These are phyloP conservation scores for Pichia sp. DNA, from an alignment of 1,139 yeast species.

Conservation along the genomic window DNA sequence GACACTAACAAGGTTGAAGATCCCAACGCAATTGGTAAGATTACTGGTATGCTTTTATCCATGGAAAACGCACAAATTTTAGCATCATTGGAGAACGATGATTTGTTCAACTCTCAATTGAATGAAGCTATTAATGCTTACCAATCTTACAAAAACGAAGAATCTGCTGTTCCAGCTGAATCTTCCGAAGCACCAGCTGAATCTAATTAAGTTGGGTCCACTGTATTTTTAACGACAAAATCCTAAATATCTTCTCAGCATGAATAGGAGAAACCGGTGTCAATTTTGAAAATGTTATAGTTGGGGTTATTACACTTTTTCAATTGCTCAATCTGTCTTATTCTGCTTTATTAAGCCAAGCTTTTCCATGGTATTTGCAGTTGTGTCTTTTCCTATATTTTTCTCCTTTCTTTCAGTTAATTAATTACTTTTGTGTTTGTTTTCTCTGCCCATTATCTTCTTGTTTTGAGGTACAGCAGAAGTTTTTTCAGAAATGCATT, in stretches of 20 bases:
- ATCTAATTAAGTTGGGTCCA: constrained; percentile 5
- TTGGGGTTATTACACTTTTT: constrained; percentile 3
- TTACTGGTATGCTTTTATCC: constrained; percentile 98
- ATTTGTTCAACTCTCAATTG: constrained; percentile 84
- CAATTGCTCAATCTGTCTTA: background rate
- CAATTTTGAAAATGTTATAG: constrained; percentile 1
- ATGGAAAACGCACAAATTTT: constrained; percentile 90
- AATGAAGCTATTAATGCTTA: constrained; percentile 94
- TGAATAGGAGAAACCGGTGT: background rate
- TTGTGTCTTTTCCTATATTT: background rate
- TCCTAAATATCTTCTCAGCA: background rate
- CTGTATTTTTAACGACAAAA: background rate
- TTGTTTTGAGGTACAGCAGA: constrained; percentile 2
- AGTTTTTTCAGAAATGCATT: constrained; percentile 3
- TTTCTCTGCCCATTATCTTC: constrained; percentile 10
- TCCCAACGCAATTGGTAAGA: constrained; percentile 96
- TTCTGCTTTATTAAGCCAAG: background rate
- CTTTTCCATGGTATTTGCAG: constrained; percentile 1
- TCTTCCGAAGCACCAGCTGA: constrained; percentile 9
- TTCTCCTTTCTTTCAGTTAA: background rate
- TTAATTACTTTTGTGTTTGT: constrained; percentile 15
- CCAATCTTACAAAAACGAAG: constrained; percentile 62
- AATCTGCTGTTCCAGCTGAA: constrained; percentile 19
- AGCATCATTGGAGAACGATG: constrained; percentile 85
- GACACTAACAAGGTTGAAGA: constrained; percentile 80